phyloP scores from a whole-genome alignment of 2,329 filamentous ascomycete genomes.

The Arthroderma sp. region DNA sequence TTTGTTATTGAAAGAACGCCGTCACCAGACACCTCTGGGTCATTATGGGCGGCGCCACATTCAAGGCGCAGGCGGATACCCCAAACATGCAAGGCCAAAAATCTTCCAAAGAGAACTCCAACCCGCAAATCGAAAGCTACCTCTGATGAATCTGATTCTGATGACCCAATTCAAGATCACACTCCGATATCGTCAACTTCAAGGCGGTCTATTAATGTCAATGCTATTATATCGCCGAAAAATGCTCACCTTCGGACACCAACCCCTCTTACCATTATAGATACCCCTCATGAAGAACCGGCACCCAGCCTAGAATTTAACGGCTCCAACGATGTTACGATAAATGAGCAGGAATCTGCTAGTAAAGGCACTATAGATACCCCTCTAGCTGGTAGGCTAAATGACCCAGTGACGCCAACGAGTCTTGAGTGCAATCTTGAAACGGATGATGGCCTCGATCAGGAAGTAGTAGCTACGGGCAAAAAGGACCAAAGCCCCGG shows the following conservation, averaged over 20 bases:
- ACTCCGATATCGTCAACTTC: neutral
- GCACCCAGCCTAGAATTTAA: neutral
- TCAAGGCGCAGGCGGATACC: constrained; percentile 18
- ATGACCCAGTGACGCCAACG: neutral
- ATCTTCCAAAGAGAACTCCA: constrained; percentile 6
- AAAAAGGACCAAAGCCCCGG: neutral
- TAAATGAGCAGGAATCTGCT: neutral
- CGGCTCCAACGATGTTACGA: neutral
- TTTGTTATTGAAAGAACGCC: constrained; percentile 13
- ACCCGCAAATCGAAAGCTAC: neutral
- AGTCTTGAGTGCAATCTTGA: neutral
- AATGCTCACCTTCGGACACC: neutral
- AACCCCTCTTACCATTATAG: no score
- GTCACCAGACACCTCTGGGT: constrained; percentile 27
- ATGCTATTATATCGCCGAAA: neutral
- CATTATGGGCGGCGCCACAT: constrained; percentile 28
- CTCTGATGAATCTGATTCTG: constrained; percentile 24
- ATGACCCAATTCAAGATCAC: constrained; percentile 32
- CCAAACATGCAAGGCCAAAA: neutral
- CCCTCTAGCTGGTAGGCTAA: neutral
- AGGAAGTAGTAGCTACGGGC: neutral
- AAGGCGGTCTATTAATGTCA: neutral
- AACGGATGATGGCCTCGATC: neutral
- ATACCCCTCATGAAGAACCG: neutral
- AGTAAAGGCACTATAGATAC: neutral